These are phyloP conservation scores for Flaveria floridana DNA, from an alignment of 140 eudicot species.

Conservation along the genomic window DNA sequence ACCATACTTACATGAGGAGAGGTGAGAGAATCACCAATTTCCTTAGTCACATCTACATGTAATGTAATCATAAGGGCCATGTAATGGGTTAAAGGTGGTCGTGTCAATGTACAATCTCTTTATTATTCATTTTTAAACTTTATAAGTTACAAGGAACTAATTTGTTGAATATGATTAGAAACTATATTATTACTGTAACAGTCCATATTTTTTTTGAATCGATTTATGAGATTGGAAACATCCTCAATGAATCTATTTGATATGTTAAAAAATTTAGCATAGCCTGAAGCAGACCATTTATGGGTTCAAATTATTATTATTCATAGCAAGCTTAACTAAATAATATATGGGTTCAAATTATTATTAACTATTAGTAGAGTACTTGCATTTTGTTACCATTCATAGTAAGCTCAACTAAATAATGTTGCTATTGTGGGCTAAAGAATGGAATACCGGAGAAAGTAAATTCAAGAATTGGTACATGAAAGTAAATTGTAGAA, in stretches of 20 bases:
- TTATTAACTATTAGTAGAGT: too few species aligned
- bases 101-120: neutral
- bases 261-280: neutral
- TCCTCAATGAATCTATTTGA: neutral
- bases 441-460: too few species aligned
- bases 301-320: too few species aligned
- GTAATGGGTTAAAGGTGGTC: neutral
- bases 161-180: constrained; percentile 1
- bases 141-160: neutral
- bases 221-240: neutral
- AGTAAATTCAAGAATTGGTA: too few species aligned
- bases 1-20: constrained; percentile 95
- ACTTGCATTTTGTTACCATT: too few species aligned
- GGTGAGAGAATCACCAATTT: constrained; percentile 48
- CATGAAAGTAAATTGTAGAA: too few species aligned
- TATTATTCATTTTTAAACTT: neutral
- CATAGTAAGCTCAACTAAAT: too few species aligned
- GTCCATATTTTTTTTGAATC: neutral
- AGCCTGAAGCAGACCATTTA: too few species aligned
- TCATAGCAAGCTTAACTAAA: too few species aligned
- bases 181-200: neutral
- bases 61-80: neutral
- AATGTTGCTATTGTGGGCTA: too few species aligned
- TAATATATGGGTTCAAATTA: too few species aligned
- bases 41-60: neutral